phyloP scores from a whole-genome alignment of 768 basidiomycete species.

The Clavulina sp. region DNA sequence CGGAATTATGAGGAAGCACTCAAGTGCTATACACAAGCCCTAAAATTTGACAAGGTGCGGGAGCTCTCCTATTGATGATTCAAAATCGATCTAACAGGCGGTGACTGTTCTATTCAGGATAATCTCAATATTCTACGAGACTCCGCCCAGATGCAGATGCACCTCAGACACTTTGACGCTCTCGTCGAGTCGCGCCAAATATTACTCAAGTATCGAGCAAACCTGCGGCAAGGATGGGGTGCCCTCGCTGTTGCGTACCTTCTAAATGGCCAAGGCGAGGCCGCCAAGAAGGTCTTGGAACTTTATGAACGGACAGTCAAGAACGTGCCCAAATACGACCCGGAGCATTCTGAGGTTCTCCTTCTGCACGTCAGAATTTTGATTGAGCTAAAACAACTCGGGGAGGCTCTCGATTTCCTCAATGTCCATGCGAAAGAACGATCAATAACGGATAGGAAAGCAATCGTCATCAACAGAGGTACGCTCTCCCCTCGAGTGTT shows the following conservation, averaged over 20 bases:
- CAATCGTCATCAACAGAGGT: background rate
- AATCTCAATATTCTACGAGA: constrained; percentile 89
- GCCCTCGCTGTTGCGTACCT: constrained; percentile 78
- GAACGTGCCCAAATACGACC: constrained; percentile 62
- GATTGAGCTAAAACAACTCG: constrained; percentile 40
- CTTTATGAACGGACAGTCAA: constrained; percentile 56
- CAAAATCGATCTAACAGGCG: background rate
- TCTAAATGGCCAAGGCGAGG: constrained; percentile 52
- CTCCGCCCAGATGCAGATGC: constrained; percentile 73
- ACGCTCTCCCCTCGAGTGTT: too few relatives aligned
- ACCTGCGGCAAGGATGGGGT: constrained; percentile 76
- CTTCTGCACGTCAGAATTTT: constrained; percentile 60
- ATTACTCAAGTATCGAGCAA: constrained; percentile 64
- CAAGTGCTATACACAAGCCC: constrained; percentile 80
- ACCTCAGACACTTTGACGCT: constrained; percentile 60
- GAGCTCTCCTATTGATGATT: constrained; percentile 1
- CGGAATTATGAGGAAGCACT: constrained; percentile 90
- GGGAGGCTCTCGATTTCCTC: constrained; percentile 28
- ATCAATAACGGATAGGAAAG: constrained; percentile 46
- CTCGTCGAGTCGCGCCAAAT: constrained; percentile 70
- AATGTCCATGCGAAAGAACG: constrained; percentile 47
- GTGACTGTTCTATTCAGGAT: too few relatives aligned
- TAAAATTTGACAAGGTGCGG: constrained; percentile 70
- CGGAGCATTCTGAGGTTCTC: constrained; percentile 68
- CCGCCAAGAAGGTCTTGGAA: constrained; percentile 56